Base-by-base conservation (phyloP, 345 rosid genomes). In the Hibiscus tridactylites region DNA sequence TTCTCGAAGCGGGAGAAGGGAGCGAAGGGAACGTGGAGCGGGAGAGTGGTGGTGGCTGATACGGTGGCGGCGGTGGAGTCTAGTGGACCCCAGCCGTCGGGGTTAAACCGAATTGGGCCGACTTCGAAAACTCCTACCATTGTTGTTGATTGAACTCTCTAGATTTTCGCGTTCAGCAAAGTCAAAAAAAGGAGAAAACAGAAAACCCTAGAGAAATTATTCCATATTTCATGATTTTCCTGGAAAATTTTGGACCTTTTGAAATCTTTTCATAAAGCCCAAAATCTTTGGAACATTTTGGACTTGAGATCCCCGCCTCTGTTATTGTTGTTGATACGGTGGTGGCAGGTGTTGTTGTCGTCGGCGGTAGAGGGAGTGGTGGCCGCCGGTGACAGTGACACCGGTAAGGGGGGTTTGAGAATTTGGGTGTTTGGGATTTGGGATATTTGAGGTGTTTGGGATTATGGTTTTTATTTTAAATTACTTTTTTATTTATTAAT, bases 11-110 rank as follows among this genome's bases (percentile, higher is more conserved):
- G 96, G 57, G 97, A 95, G 83, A 95, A 92, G 0, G 97, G 88
- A 1, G 91, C 92, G 24, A 84, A 83, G 7, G 96, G 98, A 10
- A 85, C 89, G 50, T 88, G 67, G 9, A 76, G 84, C 4, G 92
- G 92, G n/a, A 89, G 88, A 0, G 87, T 76, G 39, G 86, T 60
- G 67, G 88, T 58, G 59, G 79, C 29, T 1, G 61, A 13, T 0
- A 26, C 5, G 46, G 86, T 42, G n/a, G 87, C 33, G 58, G 84
- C 35, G 61, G 85, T 49, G 62, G 84, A 49, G n/a, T 88, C 96
- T 19, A 87, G 91, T 0, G 97, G 99, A 6, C 97, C 97, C 97
- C 97, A 92, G 0, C 99, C 99, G 66, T 90, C 97, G 42, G 97
- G 84, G 26, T 94, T 91, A 84, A 86, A 94, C 19, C 90, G 96